These are phyloP conservation scores for Asclepias syriaca DNA, from an alignment of 257 asterid species.

Conservation along the genomic window DNA sequence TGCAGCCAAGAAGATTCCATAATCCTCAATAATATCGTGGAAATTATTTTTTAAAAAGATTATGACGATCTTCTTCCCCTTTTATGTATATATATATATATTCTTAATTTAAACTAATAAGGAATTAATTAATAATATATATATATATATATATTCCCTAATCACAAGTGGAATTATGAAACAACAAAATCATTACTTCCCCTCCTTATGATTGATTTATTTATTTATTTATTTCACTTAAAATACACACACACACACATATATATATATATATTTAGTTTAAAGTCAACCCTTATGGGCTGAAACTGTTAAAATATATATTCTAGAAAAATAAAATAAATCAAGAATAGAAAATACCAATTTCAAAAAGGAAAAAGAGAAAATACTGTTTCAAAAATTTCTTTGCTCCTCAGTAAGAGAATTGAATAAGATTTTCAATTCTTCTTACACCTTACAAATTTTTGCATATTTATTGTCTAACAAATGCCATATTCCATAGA, in stretches of 20 bases:
- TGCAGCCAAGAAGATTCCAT: too few relatives aligned
- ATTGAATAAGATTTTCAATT: background rate
- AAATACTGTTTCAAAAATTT: background rate
- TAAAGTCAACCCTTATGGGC: too few relatives aligned
- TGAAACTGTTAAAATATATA: too few relatives aligned
- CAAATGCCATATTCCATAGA: background rate
- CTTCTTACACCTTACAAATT: background rate
- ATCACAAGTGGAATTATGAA: background rate
- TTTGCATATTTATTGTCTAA: background rate
- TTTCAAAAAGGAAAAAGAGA: too few relatives aligned
- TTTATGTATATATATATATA: background rate
- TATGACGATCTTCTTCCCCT: background rate
- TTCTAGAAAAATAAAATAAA: too few relatives aligned
- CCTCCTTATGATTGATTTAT: background rate
- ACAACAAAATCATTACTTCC: background rate
- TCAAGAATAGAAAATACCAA: too few relatives aligned
- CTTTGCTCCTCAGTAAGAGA: background rate
- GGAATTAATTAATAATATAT: background rate
- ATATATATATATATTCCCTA: background rate
- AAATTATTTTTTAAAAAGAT: constrained; percentile 9
- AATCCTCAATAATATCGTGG: background rate
- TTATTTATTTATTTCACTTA: background rate
- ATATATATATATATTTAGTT: too few relatives aligned
- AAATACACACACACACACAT: too few relatives aligned
- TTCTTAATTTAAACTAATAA: background rate